These are phyloP conservation scores for Acer saccharum DNA, from an alignment of 345 rosid species.

Conservation along the genomic window DNA sequence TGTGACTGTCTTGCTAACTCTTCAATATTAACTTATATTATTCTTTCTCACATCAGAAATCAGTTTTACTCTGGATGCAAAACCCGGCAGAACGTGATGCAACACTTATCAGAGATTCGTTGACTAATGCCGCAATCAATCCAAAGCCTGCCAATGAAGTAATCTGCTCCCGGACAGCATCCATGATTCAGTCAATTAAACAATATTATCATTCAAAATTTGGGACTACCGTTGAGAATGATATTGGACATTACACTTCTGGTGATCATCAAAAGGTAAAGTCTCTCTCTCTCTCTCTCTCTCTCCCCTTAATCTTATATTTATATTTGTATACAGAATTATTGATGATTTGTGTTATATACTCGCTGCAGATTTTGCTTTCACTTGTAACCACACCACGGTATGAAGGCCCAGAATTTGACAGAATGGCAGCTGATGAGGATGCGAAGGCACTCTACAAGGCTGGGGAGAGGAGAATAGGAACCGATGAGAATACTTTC, in stretches of 20 bases:
- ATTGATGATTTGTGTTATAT: slow-evolving; percentile 10
- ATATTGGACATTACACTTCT: slow-evolving; percentile 34
- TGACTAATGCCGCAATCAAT: slow-evolving; percentile 4
- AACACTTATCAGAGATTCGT: slow-evolving; percentile 40
- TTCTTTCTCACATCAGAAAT: slow-evolving; percentile 39
- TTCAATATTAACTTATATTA: not conserved
- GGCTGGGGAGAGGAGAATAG: slow-evolving; percentile 67
- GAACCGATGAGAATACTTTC: slow-evolving; percentile 76
- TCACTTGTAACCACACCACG: slow-evolving; percentile 48
- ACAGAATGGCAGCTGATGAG: slow-evolving; percentile 35
- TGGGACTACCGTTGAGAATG: slow-evolving; percentile 52
- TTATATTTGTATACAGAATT: not conserved
- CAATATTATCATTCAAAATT: slow-evolving; percentile 53
- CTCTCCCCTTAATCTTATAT: not conserved
- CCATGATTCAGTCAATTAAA: slow-evolving; percentile 63
- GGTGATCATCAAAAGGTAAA: slow-evolving; percentile 60
- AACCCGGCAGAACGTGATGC: slow-evolving; percentile 74
- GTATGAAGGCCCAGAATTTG: slow-evolving; percentile 55
- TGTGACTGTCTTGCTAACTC: not conserved
- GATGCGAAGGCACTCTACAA: slow-evolving; percentile 65
- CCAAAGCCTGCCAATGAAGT: slow-evolving; percentile 55
- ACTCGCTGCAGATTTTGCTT: slow-evolving; percentile 53
- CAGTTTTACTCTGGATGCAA: slow-evolving; percentile 68
- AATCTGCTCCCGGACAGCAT: slow-evolving; percentile 64
- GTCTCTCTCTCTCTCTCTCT: slow-evolving; percentile 13